These are phyloP conservation scores for Eucalyptus paniculata DNA, from an alignment of 345 rosid species.

Conservation along the genomic window DNA sequence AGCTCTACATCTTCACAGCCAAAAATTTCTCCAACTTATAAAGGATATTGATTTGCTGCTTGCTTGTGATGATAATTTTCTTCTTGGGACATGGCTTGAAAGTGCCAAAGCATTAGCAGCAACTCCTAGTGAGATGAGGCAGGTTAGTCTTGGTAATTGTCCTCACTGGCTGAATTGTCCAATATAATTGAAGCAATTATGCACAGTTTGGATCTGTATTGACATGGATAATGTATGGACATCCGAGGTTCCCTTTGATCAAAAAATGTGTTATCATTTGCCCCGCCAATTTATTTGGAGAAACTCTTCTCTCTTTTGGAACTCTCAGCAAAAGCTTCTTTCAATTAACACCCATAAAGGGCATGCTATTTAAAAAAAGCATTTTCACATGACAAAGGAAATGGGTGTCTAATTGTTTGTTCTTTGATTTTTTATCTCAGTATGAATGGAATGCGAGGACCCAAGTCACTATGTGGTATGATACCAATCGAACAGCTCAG, in stretches of 20 bases:
- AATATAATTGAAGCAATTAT: background rate
- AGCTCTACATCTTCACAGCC: conserved; percentile 26
- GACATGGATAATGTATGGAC: background rate
- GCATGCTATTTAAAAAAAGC: background rate
- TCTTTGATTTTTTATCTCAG: conserved; percentile 15
- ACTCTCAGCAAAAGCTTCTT: background rate
- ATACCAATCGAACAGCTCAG: conserved; percentile 48
- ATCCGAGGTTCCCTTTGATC: background rate
- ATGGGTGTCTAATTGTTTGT: background rate
- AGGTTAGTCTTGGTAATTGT: conserved; percentile 25
- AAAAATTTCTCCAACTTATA: conserved; percentile 55
- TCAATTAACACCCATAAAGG: background rate
- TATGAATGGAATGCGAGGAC: conserved; percentile 92
- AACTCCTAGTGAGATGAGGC: conserved; percentile 46
- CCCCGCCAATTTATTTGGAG: background rate
- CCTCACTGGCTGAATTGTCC: background rate
- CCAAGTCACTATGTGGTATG: conserved; percentile 96
- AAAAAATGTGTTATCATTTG: background rate
- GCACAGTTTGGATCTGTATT: background rate
- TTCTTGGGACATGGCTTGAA: conserved; percentile 89
- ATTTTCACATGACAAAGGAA: background rate
- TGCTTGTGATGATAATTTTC: conserved; percentile 74
- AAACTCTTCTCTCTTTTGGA: background rate
- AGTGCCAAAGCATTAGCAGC: conserved; percentile 62
- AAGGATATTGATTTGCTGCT: conserved; percentile 65